Conservation (phyloP, 176 grass and related monocot genomes). For the Microstegium vimineum region DNA sequence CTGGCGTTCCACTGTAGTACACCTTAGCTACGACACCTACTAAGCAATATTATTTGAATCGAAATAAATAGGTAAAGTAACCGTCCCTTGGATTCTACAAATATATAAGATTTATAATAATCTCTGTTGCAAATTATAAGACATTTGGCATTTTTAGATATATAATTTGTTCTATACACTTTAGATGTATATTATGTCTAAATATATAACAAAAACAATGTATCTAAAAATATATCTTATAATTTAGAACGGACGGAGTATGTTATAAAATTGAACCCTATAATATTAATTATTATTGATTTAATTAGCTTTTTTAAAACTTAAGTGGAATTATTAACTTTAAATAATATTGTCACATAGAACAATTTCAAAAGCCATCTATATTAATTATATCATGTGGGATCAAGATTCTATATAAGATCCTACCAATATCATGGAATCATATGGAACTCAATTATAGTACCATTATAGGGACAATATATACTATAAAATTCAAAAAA, state of each 20-base stretch:
- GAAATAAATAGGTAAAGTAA: background rate
- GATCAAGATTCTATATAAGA: background rate
- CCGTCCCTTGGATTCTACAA: background rate
- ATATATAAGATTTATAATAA: no score
- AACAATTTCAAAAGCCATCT: background rate
- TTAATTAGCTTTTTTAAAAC: background rate
- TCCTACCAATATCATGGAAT: background rate
- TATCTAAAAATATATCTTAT: no score
- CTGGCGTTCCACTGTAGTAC: background rate
- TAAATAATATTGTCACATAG: background rate
- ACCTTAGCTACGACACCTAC: background rate
- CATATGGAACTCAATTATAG: background rate
- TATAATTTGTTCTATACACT: no score
- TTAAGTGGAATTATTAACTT: background rate
- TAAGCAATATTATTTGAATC: background rate
- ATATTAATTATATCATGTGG: background rate
- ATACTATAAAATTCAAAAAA: background rate
- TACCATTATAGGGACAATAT: background rate
- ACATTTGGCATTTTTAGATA: no score
- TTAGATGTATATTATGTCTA: no score
- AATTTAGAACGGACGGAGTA: no score
- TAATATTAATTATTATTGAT: background rate
- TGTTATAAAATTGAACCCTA: background rate
- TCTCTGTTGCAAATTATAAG: no score
- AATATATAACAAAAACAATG: no score